phyloP scores from a whole-genome alignment of 2,329 filamentous ascomycete genomes.

The Aspergillus candidus region DNA sequence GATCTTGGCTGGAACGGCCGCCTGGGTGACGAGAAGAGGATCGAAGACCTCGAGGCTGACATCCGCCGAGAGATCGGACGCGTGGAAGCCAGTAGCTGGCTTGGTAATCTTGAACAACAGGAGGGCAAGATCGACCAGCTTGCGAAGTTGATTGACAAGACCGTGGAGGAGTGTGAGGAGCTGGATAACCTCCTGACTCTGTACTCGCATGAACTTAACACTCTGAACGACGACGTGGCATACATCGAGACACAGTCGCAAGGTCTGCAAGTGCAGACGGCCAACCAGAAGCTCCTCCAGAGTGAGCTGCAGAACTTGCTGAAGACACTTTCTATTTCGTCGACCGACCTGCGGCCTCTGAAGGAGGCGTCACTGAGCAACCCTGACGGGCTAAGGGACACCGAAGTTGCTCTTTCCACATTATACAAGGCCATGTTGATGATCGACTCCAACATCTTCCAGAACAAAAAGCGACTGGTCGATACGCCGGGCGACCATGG shows the following conservation, averaged over 20 bases:
- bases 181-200: conserved; percentile 88
- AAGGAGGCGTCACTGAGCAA: conserved; percentile 67
- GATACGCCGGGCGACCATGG: conserved; percentile 36
- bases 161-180: conserved; percentile 94
- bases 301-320: conserved; percentile 85
- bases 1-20: conserved; percentile 86
- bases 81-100: conserved; percentile 87
- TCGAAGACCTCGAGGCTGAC: conserved; percentile 75
- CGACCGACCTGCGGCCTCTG: conserved; percentile 67
- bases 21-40: conserved; percentile 65
- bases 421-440: conserved; percentile 90
- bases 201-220: conserved; percentile 90
- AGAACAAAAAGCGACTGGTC: conserved; percentile 45
- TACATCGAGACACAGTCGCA: conserved; percentile 98
- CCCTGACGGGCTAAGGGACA: conserved; percentile 63
- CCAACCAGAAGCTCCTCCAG: conserved; percentile 90
- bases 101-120: conserved; percentile 74
- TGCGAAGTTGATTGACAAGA: conserved; percentile 75
- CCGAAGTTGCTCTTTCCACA: conserved; percentile 70
- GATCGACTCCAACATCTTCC: conserved; percentile 75
- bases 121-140: conserved; percentile 86
- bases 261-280: conserved; percentile 91
- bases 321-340: conserved; percentile 82
- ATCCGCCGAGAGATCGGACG: conserved; percentile 83
- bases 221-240: conserved; percentile 87